A percentile compares a stretch with the other conserved stretches of the same genome.
Conservation (phyloP, 176 grass and related monocot genomes). For the Pharus latifolius region DNA sequence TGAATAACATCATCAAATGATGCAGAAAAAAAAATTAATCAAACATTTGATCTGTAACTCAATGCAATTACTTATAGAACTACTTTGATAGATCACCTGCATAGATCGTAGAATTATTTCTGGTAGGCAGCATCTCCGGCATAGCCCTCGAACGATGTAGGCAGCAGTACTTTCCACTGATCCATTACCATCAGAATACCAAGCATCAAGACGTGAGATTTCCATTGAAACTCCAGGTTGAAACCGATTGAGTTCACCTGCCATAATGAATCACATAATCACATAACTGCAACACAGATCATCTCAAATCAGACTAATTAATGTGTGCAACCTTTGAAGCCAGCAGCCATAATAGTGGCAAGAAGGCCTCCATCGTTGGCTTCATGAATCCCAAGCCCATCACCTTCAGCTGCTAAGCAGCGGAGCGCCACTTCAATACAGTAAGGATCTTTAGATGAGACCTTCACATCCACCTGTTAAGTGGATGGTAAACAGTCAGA, state of each 20-base stretch:
- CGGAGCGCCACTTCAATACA: constrained; percentile 75
- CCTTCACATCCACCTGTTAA: constrained; percentile 54
- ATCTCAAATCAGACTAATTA: neutral
- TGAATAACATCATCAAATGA: neutral
- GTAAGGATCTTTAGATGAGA: constrained; percentile 61
- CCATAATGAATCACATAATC: constrained; percentile 5
- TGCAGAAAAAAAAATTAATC: neutral
- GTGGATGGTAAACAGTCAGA: constrained; percentile 2
- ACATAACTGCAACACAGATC: neutral
- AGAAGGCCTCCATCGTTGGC: constrained; percentile 86
- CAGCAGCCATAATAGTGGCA: constrained; percentile 70
- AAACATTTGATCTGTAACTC: neutral
- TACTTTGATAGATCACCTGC: constrained; percentile 47
- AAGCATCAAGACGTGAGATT: constrained; percentile 94
- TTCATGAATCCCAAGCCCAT: constrained; percentile 81
- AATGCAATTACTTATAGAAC: neutral
- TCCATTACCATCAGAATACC: constrained; percentile 69
- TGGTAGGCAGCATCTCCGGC: constrained; percentile 76
- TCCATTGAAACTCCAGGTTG: constrained; percentile 89
- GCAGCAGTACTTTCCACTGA: constrained; percentile 49
- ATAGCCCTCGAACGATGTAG: constrained; percentile 74
- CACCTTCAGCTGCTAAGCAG: constrained; percentile 65
- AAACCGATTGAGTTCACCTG: constrained; percentile 90
- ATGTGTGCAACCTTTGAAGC: constrained; percentile 68
- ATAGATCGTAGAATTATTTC: constrained; percentile 91